Conservation (phyloP, 2,329 filamentous ascomycete species). For the Cladophialophora carrionii region DNA sequence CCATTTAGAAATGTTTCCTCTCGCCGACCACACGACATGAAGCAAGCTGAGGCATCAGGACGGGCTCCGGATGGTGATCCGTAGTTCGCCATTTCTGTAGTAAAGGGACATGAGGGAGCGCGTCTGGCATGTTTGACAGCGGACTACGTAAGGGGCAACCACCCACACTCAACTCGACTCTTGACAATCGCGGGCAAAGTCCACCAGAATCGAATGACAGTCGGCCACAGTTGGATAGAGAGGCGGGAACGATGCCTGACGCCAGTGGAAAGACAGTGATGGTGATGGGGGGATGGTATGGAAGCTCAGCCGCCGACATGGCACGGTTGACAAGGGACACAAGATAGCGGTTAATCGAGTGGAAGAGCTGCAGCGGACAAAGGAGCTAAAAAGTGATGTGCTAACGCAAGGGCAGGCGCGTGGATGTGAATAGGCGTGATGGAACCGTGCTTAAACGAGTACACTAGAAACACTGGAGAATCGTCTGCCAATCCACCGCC, state of each 20-base stretch:
- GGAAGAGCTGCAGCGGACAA: not conserved
- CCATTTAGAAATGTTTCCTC: not conserved
- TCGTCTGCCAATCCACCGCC: slow-evolving; percentile 7
- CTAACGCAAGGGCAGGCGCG: slow-evolving; percentile 19
- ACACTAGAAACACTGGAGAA: slow-evolving; percentile 19
- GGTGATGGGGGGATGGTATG: slow-evolving; percentile 12
- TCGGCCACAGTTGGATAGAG: not conserved
- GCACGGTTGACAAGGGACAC: not conserved
- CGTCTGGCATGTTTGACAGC: slow-evolving; percentile 1
- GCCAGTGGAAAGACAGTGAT: slow-evolving; percentile 7
- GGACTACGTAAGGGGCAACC: not conserved
- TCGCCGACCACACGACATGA: not conserved
- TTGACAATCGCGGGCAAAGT: not conserved
- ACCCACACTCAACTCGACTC: not conserved
- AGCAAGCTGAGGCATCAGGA: not conserved
- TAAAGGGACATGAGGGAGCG: not conserved
- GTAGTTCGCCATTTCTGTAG: not conserved
- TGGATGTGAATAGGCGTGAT: slow-evolving; percentile 16
- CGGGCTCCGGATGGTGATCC: not conserved
- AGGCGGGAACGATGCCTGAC: not conserved
- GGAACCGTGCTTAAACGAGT: slow-evolving; percentile 18
- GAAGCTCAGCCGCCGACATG: slow-evolving; percentile 10
- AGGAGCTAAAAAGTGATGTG: slow-evolving; percentile 5
- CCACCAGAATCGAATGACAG: not conserved
- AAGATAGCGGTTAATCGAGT: not conserved